phyloP scores from a whole-genome alignment of 495 filamentous ascomycete species.

The Chaetomium fimeti region DNA sequence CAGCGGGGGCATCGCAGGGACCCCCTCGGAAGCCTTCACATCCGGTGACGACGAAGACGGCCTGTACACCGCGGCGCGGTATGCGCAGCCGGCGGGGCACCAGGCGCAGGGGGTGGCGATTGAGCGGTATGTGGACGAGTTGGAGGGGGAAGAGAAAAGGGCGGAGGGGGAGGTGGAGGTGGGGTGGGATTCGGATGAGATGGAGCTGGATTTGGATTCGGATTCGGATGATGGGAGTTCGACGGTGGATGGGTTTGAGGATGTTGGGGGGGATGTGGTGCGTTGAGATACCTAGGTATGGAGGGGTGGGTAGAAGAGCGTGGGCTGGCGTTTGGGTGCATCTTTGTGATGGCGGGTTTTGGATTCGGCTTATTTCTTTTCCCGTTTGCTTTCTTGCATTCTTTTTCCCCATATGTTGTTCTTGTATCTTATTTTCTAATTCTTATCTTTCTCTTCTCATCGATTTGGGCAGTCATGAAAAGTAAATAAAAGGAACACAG shows the following conservation, averaged over 20 bases:
- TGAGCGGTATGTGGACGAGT: constrained; percentile 25
- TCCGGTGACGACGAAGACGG: constrained; percentile 14
- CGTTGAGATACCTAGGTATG: neutral
- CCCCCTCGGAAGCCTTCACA: constrained; percentile 28
- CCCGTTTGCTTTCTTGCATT: neutral
- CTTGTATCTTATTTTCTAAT: neutral
- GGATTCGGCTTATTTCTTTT: neutral
- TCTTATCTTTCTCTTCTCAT: neutral
- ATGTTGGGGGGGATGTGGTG: constrained; percentile 6
- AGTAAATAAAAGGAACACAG: neutral
- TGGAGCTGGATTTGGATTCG: neutral
- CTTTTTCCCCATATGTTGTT: neutral
- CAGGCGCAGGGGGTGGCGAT: constrained; percentile 31
- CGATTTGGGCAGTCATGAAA: neutral
- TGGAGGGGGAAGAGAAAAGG: constrained; percentile 9
- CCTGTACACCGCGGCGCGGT: constrained; percentile 28
- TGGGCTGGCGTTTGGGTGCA: neutral
- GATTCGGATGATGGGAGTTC: constrained; percentile 18
- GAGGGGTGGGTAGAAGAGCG: too few species aligned
- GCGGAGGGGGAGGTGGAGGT: constrained; percentile 5
- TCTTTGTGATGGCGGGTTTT: neutral
- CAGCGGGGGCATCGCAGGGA: constrained; percentile 11
- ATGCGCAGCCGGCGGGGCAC: constrained; percentile 27
- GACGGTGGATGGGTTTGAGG: constrained; percentile 31
- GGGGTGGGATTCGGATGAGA: constrained; percentile 9